Evolutionary conservation across 371 early-diverging fungal genomes (phyloP), one percentile per base, ranked within the genome.

Genomic region (Mucor mucedo): DNA sequence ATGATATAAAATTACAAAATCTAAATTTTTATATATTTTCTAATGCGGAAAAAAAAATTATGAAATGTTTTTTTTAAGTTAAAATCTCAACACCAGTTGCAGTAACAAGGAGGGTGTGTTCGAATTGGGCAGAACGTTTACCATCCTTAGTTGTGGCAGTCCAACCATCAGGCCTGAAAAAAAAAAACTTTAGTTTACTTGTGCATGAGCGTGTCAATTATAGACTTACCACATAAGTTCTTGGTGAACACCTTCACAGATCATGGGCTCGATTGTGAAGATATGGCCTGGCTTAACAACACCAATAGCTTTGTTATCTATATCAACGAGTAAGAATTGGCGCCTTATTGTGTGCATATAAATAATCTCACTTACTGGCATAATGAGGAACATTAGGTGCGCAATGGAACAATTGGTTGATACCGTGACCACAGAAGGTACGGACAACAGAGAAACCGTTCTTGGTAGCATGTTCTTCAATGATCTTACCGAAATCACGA

Each of bases 241-340:
- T 60, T 80, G 55, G 55, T 71, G 79, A 42, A 52, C 71, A 55
- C 93, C 97, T 71, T 92, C 95, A 65, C 89, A 91, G 71, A 98
- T 95, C 97, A 97, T 97, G 14, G 97, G 98, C 74, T 98, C 98
- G 60, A 98, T 98, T 7, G 98, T 98, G 66, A 98, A 98, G 50
- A 89, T 79, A 69, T 98, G 97, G 8, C 98, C 98, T 27, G 92
- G 87, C 74, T 92, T 92, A 89, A 95, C 90, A 6, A 91, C 87
- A 47, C 98, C 98, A 52, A 95, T 84, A 4, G 97, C 95, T 85
- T 95, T 96, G 76, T 97, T 95, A 62, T 88, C 86, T 84, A 62
- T 21, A 21, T 1, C 21, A 42, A 30, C 27, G 42, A 39, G 32
- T 55, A 29, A 9, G 27, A 40, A 32, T 9, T 40, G 48, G 55